These are phyloP conservation scores for Kodamaea nitidulidarum DNA, from an alignment of 805 yeast species.

Conservation along the genomic window DNA sequence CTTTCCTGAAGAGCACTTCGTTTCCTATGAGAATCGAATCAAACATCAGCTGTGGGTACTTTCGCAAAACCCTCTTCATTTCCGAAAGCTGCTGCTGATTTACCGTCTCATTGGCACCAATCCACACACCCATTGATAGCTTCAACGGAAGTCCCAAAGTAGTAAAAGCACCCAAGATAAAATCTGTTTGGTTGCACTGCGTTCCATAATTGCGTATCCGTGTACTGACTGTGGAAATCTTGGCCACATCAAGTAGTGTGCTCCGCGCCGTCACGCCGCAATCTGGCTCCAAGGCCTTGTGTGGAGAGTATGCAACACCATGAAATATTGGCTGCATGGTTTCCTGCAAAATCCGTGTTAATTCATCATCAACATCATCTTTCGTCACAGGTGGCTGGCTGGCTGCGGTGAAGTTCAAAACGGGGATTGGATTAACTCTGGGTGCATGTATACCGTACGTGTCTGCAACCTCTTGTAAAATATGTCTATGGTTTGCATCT, in stretches of 20 bases:
- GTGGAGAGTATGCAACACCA: slow-evolving; percentile 62
- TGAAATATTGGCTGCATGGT: slow-evolving; percentile 27
- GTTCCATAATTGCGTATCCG: slow-evolving; percentile 57
- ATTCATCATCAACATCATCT: neutral
- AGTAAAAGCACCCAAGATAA: slow-evolving; percentile 50
- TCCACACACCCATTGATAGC: slow-evolving; percentile 61
- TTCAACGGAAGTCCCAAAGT: slow-evolving; percentile 51
- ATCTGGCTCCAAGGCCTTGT: slow-evolving; percentile 45
- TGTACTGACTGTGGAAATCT: slow-evolving; percentile 55
- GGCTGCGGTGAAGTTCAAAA: neutral
- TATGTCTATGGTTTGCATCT: slow-evolving; percentile 16
- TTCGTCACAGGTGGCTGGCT: neutral
- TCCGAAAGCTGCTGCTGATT: slow-evolving; percentile 45
- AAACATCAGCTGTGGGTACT: slow-evolving; percentile 42
- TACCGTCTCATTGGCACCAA: slow-evolving; percentile 41
- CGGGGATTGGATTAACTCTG: neutral
- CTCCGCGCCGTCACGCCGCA: slow-evolving; percentile 51
- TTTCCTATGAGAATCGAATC: slow-evolving; percentile 57
- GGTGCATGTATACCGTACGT: slow-evolving; percentile 4
- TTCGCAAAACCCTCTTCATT: slow-evolving; percentile 39
- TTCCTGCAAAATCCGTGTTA: neutral
- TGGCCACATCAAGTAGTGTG: slow-evolving; percentile 52
- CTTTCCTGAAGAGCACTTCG: slow-evolving; percentile 57
- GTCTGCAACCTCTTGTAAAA: slow-evolving; percentile 7
- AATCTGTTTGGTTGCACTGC: slow-evolving; percentile 55